Percentiles rank a stretch among this genome's conserved stretches.
These are phyloP conservation scores for Wickerhamomyces pijperi DNA, from an alignment of 805 yeast species.

Conservation along the genomic window DNA sequence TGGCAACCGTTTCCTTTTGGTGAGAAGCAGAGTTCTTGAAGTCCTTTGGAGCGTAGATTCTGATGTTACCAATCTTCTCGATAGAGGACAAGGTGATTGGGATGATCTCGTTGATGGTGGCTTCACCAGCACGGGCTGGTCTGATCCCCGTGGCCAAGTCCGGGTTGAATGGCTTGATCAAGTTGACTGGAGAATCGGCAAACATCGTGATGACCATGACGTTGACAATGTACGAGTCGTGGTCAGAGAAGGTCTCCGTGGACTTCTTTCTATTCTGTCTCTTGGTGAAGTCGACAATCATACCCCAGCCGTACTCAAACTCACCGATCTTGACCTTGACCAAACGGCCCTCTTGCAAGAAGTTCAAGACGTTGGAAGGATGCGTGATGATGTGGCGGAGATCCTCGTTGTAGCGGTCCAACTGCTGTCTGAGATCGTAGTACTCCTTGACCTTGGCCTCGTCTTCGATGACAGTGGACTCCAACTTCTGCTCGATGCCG, in stretches of 20 bases:
- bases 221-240: conserved; percentile 80
- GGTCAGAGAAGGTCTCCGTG: conserved; percentile 56
- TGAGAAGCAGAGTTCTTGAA: conserved; percentile 38
- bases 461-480: conserved; percentile 52
- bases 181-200: conserved; percentile 72
- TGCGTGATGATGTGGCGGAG: conserved; percentile 76
- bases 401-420: conserved; percentile 62
- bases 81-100: conserved; percentile 81
- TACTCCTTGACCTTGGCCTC: conserved; percentile 68
- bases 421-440: conserved; percentile 67
- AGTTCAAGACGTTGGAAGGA: conserved; percentile 78
- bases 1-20: conserved; percentile 50
- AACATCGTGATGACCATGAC: conserved; percentile 74
- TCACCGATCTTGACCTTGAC: conserved; percentile 49
- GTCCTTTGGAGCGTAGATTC: conserved; percentile 72
- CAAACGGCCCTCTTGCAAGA: conserved; percentile 82
- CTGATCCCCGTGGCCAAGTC: conserved; percentile 80
- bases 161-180: conserved; percentile 70
- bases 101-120: conserved; percentile 61
- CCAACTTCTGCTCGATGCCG: conserved; percentile 39
- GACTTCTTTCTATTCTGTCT: conserved; percentile 54
- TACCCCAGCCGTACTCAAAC: conserved; percentile 92
- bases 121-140: conserved; percentile 68
- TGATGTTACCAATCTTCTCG: conserved; percentile 61
- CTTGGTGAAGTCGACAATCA: conserved; percentile 67